phyloP scores from a whole-genome alignment of 148 eudicot genomes.

The Vaccinium darrowii region DNA sequence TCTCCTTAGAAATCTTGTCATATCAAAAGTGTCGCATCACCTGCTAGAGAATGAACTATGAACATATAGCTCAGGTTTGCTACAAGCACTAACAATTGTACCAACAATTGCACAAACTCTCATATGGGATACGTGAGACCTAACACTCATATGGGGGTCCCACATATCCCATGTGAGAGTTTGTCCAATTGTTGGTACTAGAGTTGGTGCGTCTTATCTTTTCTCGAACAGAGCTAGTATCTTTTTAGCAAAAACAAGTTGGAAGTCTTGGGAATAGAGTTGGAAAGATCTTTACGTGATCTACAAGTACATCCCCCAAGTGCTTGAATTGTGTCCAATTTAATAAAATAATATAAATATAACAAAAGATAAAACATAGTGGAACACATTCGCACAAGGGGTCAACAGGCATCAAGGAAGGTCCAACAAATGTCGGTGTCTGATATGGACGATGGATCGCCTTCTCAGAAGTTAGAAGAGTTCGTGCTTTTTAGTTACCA shows the following conservation, averaged over 20 bases:
- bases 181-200: too few relatives aligned
- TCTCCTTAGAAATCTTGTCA: background rate
- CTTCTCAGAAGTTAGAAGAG: background rate
- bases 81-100: too few relatives aligned
- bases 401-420: too few relatives aligned
- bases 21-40: background rate
- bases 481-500: background rate
- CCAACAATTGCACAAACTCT: too few relatives aligned
- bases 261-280: background rate
- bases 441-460: too few relatives aligned
- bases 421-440: too few relatives aligned
- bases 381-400: too few relatives aligned
- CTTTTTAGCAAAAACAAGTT: background rate
- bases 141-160: too few relatives aligned
- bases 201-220: too few relatives aligned
- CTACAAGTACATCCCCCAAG: background rate
- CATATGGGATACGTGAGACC: too few relatives aligned
- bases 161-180: too few relatives aligned
- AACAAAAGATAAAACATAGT: background rate
- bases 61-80: background rate
- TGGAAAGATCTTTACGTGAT: background rate
- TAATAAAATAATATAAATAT: background rate
- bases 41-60: background rate
- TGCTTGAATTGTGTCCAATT: background rate
- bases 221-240: too few relatives aligned